Evolutionary conservation across 2,329 filamentous ascomycete species (phyloP), one percentile per base, ranked within the genome.

Genomic region (Helotiales sp.): DNA sequence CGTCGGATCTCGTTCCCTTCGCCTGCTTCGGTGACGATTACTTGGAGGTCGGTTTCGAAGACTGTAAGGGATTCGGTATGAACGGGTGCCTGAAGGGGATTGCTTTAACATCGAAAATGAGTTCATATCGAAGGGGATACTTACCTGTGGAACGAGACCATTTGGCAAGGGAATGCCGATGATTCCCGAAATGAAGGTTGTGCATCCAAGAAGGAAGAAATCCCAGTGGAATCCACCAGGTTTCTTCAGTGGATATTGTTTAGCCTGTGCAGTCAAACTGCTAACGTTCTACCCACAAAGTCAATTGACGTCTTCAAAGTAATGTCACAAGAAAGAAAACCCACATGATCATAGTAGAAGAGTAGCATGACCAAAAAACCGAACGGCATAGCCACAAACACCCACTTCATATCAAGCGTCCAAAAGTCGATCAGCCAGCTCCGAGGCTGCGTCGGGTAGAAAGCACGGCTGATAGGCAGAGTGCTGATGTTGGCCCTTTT

Each of bases 271-370:
- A 10, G 83, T 86, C 34, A 88, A 79, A 26, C 83, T 85, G 67
- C 83, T 85, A 61, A 87, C 83, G 45, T 83, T 82, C 80, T 80
- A 8, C 43, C 15, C 1, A 30, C 22, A 13, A 5, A 11, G 11
- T 61, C 22, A 63, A 37, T 43, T 34, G 6, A 34, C 24, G 49
- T 24, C 3, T 3, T 13, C 10, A 1, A n/a, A 22, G 15, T 26
- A 34, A 11, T 10, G 6, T 1, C n/a, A 13, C 2, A 11, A 34
- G 17, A 2, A 30, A 10, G 15, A 26, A 22, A 58, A 64, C 57
- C 32, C 24, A 82, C 81, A 74, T 86, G 85, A 74, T 86, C 85
- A 70, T 85, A 86, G 75, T 86, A 87, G 76, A 86, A 86, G 2
- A 87, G 79, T 5, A 85, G 70, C 68, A 84, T 86, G 32, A 85